Percentiles rank a stretch among this genome's conserved stretches.
These are phyloP conservation scores for Calonectria leucothoes DNA, from an alignment of 2,329 filamentous ascomycete genomes.

Conservation along the genomic window DNA sequence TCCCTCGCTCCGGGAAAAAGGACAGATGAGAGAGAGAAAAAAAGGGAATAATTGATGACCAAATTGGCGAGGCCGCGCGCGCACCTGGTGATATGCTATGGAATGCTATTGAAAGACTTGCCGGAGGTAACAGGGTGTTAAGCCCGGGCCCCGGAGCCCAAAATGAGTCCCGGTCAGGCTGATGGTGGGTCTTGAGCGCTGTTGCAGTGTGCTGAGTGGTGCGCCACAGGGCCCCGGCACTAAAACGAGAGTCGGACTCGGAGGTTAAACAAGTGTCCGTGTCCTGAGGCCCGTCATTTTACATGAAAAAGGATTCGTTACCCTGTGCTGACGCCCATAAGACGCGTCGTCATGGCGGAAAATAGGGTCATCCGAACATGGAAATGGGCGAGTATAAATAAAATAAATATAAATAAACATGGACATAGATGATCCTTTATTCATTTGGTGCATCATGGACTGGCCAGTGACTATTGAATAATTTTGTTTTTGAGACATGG, in stretches of 20 bases:
- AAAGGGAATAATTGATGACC: background rate
- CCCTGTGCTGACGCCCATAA: background rate
- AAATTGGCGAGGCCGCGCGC: background rate
- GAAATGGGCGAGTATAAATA: too few relatives aligned
- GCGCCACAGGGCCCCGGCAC: background rate
- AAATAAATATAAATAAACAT: too few relatives aligned
- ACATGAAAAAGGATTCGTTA: background rate
- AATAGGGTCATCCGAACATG: background rate
- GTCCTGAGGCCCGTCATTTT: background rate
- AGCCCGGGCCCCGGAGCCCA: conserved; percentile 31
- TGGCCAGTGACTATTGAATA: too few relatives aligned
- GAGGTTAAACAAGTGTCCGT: background rate
- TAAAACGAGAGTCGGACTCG: background rate
- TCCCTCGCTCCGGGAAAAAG: background rate
- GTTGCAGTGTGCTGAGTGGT: background rate
- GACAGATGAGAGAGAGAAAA: background rate
- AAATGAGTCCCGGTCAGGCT: conserved; percentile 17
- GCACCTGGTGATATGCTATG: background rate
- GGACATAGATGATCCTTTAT: background rate
- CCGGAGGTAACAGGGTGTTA: conserved; percentile 28
- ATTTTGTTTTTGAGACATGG: background rate
- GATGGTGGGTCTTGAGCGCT: background rate
- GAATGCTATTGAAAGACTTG: background rate
- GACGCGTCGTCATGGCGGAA: background rate
- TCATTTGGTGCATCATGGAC: too few relatives aligned